Evolutionary conservation across 1,284 basidiomycete genomes (phyloP).

Genomic region (Boletus sp.): DNA sequence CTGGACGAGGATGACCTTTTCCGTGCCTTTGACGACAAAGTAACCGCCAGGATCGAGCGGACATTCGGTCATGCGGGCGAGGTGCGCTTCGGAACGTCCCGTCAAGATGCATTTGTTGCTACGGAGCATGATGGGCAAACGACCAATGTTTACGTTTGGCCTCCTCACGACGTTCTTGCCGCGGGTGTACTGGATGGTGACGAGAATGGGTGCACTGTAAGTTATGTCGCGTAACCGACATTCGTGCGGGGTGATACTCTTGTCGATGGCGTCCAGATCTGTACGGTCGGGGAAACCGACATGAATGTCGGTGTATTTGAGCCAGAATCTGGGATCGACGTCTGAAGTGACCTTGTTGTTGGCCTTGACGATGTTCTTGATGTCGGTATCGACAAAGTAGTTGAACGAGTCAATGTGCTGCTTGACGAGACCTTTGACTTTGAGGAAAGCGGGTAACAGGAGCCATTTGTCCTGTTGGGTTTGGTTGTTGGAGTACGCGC

Average conservation of each 20-base stretch:
- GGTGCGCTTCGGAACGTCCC: slow-evolving; percentile 75
- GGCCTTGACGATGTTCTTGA: slow-evolving; percentile 95
- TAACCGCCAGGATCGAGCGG: slow-evolving; percentile 99
- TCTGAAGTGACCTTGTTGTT: slow-evolving; percentile 96
- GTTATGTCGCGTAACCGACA: slow-evolving; percentile 97
- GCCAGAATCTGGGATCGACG: slow-evolving; percentile 96
- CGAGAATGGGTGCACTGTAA: slow-evolving; percentile 93
- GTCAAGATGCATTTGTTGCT: slow-evolving; percentile 94
- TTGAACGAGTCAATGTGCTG: slow-evolving; percentile 99
- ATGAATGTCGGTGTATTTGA: slow-evolving; percentile 96
- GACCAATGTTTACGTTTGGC: slow-evolving; percentile 88
- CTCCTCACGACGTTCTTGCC: slow-evolving; percentile 88
- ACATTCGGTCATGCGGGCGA: slow-evolving; percentile 95
- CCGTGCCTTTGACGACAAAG: slow-evolving; percentile 99
- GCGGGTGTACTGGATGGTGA: slow-evolving; percentile 95
- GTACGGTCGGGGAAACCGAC: slow-evolving; percentile 91
- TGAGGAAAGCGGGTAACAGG: slow-evolving; percentile 90
- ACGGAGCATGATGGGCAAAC: slow-evolving; percentile 96
- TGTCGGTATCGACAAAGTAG: slow-evolving; percentile 97
- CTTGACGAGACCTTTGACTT: slow-evolving; percentile 98
- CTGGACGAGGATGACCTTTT: slow-evolving; percentile 99
- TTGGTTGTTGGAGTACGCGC: not conserved
- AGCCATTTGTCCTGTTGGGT: slow-evolving; percentile 93
- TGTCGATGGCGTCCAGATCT: slow-evolving; percentile 82
- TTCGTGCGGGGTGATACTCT: slow-evolving; percentile 94